phyloP scores from a whole-genome alignment of 164 flowering plant genomes.

The Warburgia ugandensis region DNA sequence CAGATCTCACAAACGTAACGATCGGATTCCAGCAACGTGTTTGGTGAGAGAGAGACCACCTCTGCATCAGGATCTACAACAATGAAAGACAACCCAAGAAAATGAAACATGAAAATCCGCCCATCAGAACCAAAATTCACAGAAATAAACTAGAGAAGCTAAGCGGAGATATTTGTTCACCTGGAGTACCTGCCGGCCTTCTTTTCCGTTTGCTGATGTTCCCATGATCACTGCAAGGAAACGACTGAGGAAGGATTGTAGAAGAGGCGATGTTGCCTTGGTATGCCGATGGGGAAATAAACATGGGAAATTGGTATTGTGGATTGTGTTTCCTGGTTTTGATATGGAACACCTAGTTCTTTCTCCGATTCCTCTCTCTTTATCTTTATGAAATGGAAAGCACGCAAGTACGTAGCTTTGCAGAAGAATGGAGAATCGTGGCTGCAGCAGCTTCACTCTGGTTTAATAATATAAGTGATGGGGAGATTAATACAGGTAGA shows the following conservation, averaged over 20 bases:
- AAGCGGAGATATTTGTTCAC: slow-evolving; percentile 21
- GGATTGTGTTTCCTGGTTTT: slow-evolving; percentile 1
- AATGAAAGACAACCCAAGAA: neutral
- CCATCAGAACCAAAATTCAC: neutral
- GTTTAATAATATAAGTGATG: slow-evolving; percentile 5
- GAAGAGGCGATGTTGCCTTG: slow-evolving; percentile 27
- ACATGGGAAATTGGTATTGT: slow-evolving; percentile 24
- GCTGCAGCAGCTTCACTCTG: slow-evolving; percentile 2
- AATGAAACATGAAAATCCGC: neutral
- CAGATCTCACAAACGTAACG: slow-evolving; percentile 97
- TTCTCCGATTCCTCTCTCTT: neutral
- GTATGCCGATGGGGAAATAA: slow-evolving; percentile 11
- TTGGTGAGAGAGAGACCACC: slow-evolving; percentile 87
- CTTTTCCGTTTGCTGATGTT: slow-evolving; percentile 49
- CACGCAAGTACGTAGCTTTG: neutral
- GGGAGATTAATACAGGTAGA: slow-evolving; percentile 16
- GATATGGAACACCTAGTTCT: neutral
- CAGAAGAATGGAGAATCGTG: neutral
- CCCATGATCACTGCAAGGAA: slow-evolving; percentile 39
- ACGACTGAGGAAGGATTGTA: slow-evolving; percentile 27
- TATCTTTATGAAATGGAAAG: slow-evolving; percentile 1
- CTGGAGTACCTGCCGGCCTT: slow-evolving; percentile 80
- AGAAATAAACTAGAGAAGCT: neutral
- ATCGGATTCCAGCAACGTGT: slow-evolving; percentile 86
- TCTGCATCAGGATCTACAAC: slow-evolving; percentile 91